Conservation (phyloP, 179 eudicot species). For the Drosera spatulata region DNA sequence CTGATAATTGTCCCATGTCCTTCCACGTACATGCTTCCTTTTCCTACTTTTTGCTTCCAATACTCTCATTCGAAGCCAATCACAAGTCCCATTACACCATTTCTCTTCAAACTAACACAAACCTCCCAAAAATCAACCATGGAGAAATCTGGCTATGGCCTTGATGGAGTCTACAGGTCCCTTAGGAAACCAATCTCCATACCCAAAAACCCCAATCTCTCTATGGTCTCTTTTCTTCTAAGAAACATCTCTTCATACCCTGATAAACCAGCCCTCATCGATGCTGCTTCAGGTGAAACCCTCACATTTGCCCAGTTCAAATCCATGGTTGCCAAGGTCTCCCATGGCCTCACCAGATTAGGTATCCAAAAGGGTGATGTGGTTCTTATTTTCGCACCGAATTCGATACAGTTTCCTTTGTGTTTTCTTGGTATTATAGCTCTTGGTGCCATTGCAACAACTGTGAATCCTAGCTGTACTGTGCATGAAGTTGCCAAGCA, state of each 20-base stretch:
- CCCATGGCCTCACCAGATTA: conserved; percentile 27
- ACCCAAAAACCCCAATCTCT: conserved; percentile 27
- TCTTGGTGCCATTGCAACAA: conserved; percentile 57
- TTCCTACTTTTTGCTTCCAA: too few species aligned
- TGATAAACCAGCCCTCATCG: conserved; percentile 52
- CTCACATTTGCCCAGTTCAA: conserved; percentile 42
- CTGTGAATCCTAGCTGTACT: conserved; percentile 57
- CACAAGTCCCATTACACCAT: too few species aligned
- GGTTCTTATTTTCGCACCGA: conserved; percentile 66
- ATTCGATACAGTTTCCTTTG: conserved; percentile 50
- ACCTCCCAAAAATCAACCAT: conserved; percentile 4
- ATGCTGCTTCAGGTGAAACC: conserved; percentile 37
- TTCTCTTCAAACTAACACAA: too few species aligned
- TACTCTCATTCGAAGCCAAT: too few species aligned
- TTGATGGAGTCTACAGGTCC: conserved; percentile 51
- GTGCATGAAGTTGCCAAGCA: conserved; percentile 50
- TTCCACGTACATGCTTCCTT: too few species aligned
- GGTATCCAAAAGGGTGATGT: conserved; percentile 51
- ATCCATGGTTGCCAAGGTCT: conserved; percentile 36
- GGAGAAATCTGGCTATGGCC: conserved; percentile 48
- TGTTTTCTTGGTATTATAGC: conserved; percentile 46
- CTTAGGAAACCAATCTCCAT: conserved; percentile 24
- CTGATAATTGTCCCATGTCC: too few species aligned
- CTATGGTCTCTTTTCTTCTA: conserved; percentile 53
- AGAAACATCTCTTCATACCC: conserved; percentile 28